These are phyloP conservation scores for Neurospora terricola DNA, from an alignment of 495 filamentous ascomycete species.

Conservation along the genomic window DNA sequence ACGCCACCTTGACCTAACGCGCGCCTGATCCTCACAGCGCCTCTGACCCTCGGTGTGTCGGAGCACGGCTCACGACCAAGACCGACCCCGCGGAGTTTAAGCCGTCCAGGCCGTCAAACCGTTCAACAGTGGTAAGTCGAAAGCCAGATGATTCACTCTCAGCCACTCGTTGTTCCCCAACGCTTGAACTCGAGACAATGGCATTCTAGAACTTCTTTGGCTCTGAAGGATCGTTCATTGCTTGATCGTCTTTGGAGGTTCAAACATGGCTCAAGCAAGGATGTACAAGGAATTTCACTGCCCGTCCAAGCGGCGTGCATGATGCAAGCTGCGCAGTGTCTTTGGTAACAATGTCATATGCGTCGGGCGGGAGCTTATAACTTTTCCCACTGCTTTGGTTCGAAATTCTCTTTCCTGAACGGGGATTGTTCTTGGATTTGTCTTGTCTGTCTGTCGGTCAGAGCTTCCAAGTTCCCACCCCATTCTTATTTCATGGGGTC, in stretches of 20 bases:
- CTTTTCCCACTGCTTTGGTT: background rate
- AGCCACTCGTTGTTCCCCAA: constrained; percentile 10
- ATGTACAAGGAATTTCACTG: background rate
- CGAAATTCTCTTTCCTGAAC: background rate
- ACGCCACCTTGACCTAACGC: constrained; percentile 15
- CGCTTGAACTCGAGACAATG: constrained; percentile 7
- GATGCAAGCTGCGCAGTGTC: background rate
- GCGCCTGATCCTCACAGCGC: constrained; percentile 12
- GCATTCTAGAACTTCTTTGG: background rate
- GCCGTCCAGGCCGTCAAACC: background rate
- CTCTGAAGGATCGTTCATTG: background rate
- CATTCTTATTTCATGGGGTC: background rate
- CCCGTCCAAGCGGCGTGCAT: background rate
- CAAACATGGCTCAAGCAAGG: background rate
- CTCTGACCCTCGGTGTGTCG: background rate
- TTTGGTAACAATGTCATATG: background rate
- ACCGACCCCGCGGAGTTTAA: background rate
- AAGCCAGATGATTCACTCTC: constrained; percentile 12
- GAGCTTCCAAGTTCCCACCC: background rate
- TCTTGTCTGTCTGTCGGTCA: background rate
- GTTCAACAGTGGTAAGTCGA: background rate
- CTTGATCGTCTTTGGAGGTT: background rate
- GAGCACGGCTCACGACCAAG: background rate
- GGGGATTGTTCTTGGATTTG: background rate
- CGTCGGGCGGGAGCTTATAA: background rate